Evolutionary conservation across 306 rosid genomes (phyloP).

Genomic region (Mimosa pudica): DNA sequence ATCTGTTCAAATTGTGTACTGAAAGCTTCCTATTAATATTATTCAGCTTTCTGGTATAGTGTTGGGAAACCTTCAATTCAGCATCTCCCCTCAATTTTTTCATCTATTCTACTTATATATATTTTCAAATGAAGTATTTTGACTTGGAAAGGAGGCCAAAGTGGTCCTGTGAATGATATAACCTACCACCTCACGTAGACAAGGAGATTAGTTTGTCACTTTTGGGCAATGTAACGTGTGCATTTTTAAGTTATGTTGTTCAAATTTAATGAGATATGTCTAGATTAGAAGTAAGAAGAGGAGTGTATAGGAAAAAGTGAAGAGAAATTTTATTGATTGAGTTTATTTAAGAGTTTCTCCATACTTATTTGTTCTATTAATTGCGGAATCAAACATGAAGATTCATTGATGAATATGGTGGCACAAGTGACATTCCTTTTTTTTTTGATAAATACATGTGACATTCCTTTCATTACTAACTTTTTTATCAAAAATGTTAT

Average conservation of each 20-base stretch:
- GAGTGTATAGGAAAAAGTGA: background rate
- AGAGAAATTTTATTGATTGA: background rate
- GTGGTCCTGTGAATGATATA: no score
- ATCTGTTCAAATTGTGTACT: constrained; percentile 5
- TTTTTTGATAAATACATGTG: background rate
- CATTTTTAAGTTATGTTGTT: background rate
- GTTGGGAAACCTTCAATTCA: background rate
- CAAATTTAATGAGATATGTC: background rate
- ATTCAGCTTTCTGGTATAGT: background rate
- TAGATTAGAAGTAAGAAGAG: background rate
- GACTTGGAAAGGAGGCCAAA: no score
- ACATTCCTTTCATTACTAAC: background rate
- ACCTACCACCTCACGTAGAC: no score
- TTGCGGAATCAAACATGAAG: background rate
- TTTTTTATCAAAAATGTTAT: background rate
- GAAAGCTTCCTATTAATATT: background rate
- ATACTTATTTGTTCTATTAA: background rate
- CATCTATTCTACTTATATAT: background rate
- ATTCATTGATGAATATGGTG: background rate
- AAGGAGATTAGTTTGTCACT: no score
- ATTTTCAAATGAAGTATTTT: background rate
- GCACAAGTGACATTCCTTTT: background rate
- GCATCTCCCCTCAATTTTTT: background rate
- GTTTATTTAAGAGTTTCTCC: background rate
- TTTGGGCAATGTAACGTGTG: no score